Evolutionary conservation across 129 eudicot species (phyloP), one percentile per base, ranked within the genome.

Genomic region (Deinandra increscens): DNA sequence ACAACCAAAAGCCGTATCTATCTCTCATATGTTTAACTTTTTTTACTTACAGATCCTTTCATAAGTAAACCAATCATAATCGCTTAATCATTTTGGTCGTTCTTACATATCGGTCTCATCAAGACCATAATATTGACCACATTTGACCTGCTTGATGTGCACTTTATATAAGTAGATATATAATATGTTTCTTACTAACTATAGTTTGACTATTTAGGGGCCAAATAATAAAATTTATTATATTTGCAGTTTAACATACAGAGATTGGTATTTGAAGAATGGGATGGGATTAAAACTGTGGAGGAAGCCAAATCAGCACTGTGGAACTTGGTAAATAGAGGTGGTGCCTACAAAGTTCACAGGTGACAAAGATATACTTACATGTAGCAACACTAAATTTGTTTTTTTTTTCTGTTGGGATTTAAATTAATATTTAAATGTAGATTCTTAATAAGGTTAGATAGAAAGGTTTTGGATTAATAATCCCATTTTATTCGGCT

Each of bases 291-390:
- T n/a, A 91, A 94, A 80, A 94, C 97, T 6, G 83, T 87, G 23
- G 97, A 90, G 74, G 92, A 89, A 63, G 99, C 97, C 31, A 94
- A 89, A 85, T 71, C 74, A 54, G 96, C 94, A 59, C 79, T 94
- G 62, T 69, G 90, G 88, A 84, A 82, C 60, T 69, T 89, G 31
- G 72, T 93, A 45, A 64, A 77, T 63, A 82, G 75, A 76, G 90
- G 90, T 26, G 63, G 39, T 1, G 39, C 23, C n/a, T 56, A 56
- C 37, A 56, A 31, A 56, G 39, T 56, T 56, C 38, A 56, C 63
- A 56, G 26, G 63, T 56, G 63, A 56, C 34, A 20, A 0, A 13
- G 3, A 11, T 26, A 0, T 56, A 0, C n/a, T n/a, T n/a, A n/a
- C n/a, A 11, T 55, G 18, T 5, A 12, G 12, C 38, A 56, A 9